phyloP scores from a whole-genome alignment of 2,329 filamentous ascomycete genomes.

The Plenodomus tracheiphilus region DNA sequence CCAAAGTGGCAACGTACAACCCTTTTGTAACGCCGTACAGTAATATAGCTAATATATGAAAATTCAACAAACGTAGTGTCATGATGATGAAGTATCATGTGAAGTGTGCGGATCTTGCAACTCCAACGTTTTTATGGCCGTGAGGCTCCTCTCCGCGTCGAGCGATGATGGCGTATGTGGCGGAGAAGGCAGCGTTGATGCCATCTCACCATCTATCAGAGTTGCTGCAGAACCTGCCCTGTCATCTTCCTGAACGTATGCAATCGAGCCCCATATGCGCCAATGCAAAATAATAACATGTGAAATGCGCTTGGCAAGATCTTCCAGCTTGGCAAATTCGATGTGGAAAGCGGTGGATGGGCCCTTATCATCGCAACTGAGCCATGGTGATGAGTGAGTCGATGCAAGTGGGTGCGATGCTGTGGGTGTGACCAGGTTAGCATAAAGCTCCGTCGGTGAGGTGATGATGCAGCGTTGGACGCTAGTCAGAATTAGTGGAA shows the following conservation, averaged over 20 bases:
- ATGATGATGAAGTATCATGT: slow-evolving; percentile 7
- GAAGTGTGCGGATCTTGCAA: slow-evolving; percentile 3
- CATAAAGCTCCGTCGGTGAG: slow-evolving; percentile 51
- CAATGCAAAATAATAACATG: slow-evolving; percentile 87
- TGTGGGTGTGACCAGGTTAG: slow-evolving; percentile 40
- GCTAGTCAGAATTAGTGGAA: slow-evolving; percentile 30
- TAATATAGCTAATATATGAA: background rate
- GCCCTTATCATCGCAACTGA: slow-evolving; percentile 31
- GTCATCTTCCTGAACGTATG: slow-evolving; percentile 57
- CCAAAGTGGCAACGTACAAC: background rate
- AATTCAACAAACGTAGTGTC: background rate
- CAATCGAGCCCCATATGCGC: slow-evolving; percentile 80
- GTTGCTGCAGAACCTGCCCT: background rate
- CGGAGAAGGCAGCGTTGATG: background rate
- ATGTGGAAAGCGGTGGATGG: slow-evolving; percentile 13
- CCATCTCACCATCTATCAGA: background rate
- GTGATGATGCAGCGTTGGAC: slow-evolving; percentile 38
- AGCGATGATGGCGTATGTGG: background rate
- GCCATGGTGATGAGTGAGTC: slow-evolving; percentile 14
- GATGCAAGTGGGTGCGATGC: slow-evolving; percentile 14
- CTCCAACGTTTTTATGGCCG: slow-evolving; percentile 9
- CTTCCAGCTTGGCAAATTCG: slow-evolving; percentile 52
- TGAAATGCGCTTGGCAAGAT: slow-evolving; percentile 76
- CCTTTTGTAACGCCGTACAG: background rate
- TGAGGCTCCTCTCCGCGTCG: background rate